A percentile compares a stretch with the other conserved stretches of the same genome.
phyloP scores from a whole-genome alignment of 2,329 filamentous ascomycete genomes.

The Leptosphaerulina australis region DNA sequence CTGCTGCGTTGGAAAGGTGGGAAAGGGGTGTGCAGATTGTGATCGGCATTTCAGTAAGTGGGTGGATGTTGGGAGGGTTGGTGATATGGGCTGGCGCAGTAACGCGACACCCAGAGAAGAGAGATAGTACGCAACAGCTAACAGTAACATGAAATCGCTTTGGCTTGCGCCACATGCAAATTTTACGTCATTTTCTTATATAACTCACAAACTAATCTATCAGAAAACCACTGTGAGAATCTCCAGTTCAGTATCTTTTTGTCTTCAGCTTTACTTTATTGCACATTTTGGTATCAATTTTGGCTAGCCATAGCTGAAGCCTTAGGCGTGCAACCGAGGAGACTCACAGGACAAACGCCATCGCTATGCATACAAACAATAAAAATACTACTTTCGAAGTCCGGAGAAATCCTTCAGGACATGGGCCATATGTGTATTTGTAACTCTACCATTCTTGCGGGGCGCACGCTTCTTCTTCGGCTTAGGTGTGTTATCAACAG shows the following conservation, averaged over 20 bases:
- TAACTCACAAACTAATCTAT: too few species aligned
- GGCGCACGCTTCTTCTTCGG: conserved; percentile 78
- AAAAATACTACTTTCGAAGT: conserved; percentile 42
- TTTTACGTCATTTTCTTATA: not conserved
- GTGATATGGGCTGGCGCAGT: not conserved
- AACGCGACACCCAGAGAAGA: not conserved
- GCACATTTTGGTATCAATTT: conserved; percentile 12
- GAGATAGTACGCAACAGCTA: not conserved
- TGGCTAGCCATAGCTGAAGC: not conserved
- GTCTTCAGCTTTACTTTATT: not conserved
- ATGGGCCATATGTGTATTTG: conserved; percentile 84
- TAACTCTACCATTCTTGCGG: conserved; percentile 77
- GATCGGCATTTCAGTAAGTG: conserved; percentile 1
- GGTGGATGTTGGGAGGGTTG: not conserved
- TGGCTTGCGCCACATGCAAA: not conserved
- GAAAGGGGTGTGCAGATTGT: conserved; percentile 2
- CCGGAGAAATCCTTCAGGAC: conserved; percentile 76
- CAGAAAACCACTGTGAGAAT: not conserved
- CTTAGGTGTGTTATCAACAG: conserved; percentile 61
- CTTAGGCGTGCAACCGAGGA: not conserved
- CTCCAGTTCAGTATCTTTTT: not conserved
- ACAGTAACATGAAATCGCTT: not conserved
- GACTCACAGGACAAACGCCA: conserved; percentile 32
- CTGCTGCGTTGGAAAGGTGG: conserved; percentile 13
- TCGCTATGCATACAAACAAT: conserved; percentile 37